Percentiles rank a stretch among this genome's conserved stretches.
Evolutionary conservation across 78 protist species (phyloP).

Genomic region (Guillardia theta): DNA sequence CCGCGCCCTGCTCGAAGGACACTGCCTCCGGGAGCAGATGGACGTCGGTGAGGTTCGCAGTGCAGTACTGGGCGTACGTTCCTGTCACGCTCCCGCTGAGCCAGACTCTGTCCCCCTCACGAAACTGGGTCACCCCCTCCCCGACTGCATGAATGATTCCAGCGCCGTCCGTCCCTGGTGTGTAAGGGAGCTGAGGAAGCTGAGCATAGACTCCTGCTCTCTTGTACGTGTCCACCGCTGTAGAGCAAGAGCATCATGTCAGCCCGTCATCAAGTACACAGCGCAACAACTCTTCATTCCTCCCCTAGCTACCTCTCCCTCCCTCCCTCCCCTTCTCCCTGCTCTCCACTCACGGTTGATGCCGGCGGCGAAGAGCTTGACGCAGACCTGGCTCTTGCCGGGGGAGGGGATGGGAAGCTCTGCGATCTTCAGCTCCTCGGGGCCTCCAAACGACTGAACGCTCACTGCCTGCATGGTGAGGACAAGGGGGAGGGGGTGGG

Average conservation of each 20-base stretch:
- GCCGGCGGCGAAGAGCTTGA: background rate
- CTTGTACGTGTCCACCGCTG: conserved; percentile 9
- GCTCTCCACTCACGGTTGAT: too few relatives aligned
- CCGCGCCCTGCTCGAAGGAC: background rate
- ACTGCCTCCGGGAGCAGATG: background rate
- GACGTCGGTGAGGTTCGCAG: background rate
- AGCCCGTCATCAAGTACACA: too few relatives aligned
- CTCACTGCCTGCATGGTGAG: background rate
- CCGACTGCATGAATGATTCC: background rate
- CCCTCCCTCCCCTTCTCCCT: too few relatives aligned
- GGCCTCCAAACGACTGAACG: background rate
- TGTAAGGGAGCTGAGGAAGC: background rate
- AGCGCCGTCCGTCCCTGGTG: background rate
- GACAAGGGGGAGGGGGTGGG: too few relatives aligned
- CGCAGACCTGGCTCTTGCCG: background rate
- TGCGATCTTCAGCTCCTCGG: background rate
- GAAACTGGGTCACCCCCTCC: background rate
- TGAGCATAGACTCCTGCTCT: background rate
- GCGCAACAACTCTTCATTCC: too few relatives aligned
- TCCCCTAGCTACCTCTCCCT: too few relatives aligned
- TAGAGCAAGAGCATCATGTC: too few relatives aligned
- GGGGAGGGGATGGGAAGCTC: background rate
- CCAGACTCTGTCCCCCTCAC: background rate
- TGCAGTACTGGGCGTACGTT: background rate
- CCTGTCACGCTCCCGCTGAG: background rate